Evolutionary conservation across 2,329 filamentous ascomycete genomes (phyloP).

Genomic region (Stachybotrys elegans): DNA sequence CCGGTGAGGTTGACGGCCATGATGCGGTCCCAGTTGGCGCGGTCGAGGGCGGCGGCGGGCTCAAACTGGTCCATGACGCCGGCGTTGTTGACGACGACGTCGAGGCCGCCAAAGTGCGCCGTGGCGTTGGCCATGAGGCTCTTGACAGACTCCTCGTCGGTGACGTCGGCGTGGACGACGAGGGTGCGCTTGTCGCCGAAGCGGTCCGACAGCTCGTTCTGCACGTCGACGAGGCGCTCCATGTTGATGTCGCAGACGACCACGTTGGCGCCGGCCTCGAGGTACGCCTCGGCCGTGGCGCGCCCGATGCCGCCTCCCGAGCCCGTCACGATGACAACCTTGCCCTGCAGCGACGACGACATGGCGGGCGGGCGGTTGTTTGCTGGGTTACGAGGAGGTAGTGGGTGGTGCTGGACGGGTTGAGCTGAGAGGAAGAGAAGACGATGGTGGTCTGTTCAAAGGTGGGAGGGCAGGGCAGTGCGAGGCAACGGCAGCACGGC

Average conservation of each 20-base stretch:
- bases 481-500: too few species aligned
- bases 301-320: slow-evolving; percentile 26
- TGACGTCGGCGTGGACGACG: slow-evolving; percentile 10
- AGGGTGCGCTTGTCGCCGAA: slow-evolving; percentile 6
- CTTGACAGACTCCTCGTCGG: slow-evolving; percentile 15
- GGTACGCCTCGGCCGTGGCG: slow-evolving; percentile 21
- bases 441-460: too few species aligned
- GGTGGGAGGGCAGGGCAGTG: too few species aligned
- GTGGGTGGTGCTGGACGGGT: too few species aligned
- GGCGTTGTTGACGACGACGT: slow-evolving; percentile 56
- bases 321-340: slow-evolving; percentile 26
- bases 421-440: too few species aligned
- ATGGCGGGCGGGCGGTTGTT: too few species aligned
- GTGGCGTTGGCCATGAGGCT: slow-evolving; percentile 16
- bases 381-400: too few species aligned
- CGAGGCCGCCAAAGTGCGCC: slow-evolving; percentile 24
- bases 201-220: background rate
- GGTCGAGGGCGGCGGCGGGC: slow-evolving; percentile 41
- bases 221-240: slow-evolving; percentile 8
- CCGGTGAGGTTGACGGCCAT: slow-evolving; percentile 53
- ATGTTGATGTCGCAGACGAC: slow-evolving; percentile 25
- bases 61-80: slow-evolving; percentile 54
- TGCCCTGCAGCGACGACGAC: slow-evolving; percentile 10
- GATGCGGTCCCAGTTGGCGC: slow-evolving; percentile 45
- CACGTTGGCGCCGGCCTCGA: slow-evolving; percentile 24